These are phyloP conservation scores for Ophioceras dolichostomum DNA, from an alignment of 2,329 filamentous ascomycete species.

Conservation along the genomic window DNA sequence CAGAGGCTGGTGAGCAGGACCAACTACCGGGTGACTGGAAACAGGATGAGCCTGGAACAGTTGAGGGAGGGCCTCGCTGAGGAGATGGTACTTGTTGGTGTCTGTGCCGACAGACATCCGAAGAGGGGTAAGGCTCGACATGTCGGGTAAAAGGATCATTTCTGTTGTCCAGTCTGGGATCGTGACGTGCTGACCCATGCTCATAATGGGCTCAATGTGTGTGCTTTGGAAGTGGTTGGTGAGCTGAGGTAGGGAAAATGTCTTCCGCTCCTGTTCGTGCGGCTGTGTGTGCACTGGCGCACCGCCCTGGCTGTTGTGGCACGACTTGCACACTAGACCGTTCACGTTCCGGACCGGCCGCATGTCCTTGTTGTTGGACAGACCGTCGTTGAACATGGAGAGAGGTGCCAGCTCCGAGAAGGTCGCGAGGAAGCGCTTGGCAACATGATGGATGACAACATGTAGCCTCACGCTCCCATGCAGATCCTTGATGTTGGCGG, in stretches of 20 bases:
- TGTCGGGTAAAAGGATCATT: slow-evolving; percentile 30
- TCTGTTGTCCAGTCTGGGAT: slow-evolving; percentile 29
- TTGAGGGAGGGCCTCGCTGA: slow-evolving; percentile 25
- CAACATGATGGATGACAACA: slow-evolving; percentile 50
- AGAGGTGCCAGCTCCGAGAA: slow-evolving; percentile 47
- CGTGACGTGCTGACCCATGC: slow-evolving; percentile 8
- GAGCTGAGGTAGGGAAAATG: slow-evolving; percentile 46
- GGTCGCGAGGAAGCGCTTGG: slow-evolving; percentile 40
- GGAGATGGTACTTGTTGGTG: slow-evolving; percentile 18
- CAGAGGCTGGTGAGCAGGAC: too few species aligned
- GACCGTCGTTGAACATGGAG: slow-evolving; percentile 43
- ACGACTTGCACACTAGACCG: slow-evolving; percentile 42
- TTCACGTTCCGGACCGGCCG: slow-evolving; percentile 41
- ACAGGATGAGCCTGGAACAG: slow-evolving; percentile 17
- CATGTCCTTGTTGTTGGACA: slow-evolving; percentile 45
- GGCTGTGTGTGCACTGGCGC: slow-evolving; percentile 7
- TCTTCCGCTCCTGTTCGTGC: slow-evolving; percentile 20
- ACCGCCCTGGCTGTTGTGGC: slow-evolving; percentile 23
- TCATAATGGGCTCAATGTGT: slow-evolving; percentile 21
- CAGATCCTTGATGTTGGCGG: slow-evolving; percentile 46
- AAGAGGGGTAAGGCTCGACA: slow-evolving; percentile 17
- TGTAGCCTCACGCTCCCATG: slow-evolving; percentile 50
- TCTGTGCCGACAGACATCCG: slow-evolving; percentile 16
- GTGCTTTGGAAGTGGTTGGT: slow-evolving; percentile 42
- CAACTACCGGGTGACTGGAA: too few species aligned